Evolutionary conservation across 805 yeast genomes (phyloP), one percentile per base, ranked within the genome.

Genomic region (Tetrapisispora fleetii): DNA sequence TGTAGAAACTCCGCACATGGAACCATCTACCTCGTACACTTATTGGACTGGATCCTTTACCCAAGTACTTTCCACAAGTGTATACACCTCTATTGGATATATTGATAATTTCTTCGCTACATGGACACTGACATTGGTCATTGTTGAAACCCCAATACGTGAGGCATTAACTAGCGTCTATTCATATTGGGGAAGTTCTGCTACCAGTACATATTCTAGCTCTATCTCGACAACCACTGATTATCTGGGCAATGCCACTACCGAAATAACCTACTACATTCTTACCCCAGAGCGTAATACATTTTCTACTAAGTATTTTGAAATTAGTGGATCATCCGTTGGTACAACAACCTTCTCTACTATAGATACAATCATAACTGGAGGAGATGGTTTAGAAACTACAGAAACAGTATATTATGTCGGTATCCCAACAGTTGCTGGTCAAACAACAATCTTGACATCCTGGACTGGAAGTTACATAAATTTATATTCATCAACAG

Each of bases 171-270:
- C 32, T 4, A 16, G 19, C 33, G 13, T 32, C 10, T 42, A 33
- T 24, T 19, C 47, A 16, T 24, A 33, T 21, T 43, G 46, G 46
- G 19, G 24, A n/a, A 28, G 28, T 19, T 19, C 41, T 14, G 18
- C 13, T n/a, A 37, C 36, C 6, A 43, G 41, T 24, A 51, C 54
- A 7, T 49, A 40, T 40, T 46, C 50, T 10, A 49, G 49, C 17
- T 17, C 18, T 2, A 28, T 46, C 10, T 37, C 45, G 21, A 48
- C 47, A 2, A 45, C 36, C 17, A 50, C 51, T 14, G 53, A 50
- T 18, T 41, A 47, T 36, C 40, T 48, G n/a, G 48, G 48, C 4
- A 40, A 28, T 40, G 40, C 41, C 3, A 45, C 44, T 4, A 37
- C 36, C 1, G 35, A 32, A 17, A 45, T 36, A 2, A 17, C 39